These are phyloP conservation scores for Poa pratensis DNA, from an alignment of 176 grass and related monocot species.

Conservation along the genomic window DNA sequence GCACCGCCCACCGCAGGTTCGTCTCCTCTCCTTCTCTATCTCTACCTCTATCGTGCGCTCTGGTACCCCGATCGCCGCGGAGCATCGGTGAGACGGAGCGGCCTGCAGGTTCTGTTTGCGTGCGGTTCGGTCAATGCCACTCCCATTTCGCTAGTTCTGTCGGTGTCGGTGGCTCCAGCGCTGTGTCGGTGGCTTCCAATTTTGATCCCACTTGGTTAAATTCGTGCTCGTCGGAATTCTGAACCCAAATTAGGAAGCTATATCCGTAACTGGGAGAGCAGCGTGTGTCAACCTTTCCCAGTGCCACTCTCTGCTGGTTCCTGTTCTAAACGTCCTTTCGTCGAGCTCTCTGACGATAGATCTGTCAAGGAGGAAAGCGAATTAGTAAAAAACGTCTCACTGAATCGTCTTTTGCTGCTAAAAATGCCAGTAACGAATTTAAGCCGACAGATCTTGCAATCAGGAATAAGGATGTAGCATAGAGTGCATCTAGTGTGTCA, in stretches of 20 bases:
- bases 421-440: background rate
- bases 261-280: background rate
- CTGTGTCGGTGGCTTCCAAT: conserved; percentile 40
- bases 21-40: background rate
- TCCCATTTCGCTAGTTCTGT: background rate
- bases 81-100: background rate
- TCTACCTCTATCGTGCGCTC: background rate
- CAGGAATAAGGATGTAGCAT: background rate
- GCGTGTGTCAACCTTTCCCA: background rate
- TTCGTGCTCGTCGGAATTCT: background rate
- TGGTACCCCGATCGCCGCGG: conserved; percentile 28
- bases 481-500: background rate
- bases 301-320: background rate
- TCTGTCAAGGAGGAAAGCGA: conserved; percentile 9
- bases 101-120: background rate
- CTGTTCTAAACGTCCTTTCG: background rate
- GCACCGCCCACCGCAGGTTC: conserved; percentile 62
- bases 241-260: conserved; percentile 15
- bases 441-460: conserved; percentile 23
- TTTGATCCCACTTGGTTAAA: background rate
- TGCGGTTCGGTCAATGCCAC: conserved; percentile 18
- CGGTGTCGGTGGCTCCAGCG: conserved; percentile 35
- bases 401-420: background rate
- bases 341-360: background rate
- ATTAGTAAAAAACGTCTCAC: conserved; percentile 1